Percentiles rank a stretch among this genome's conserved stretches.
phyloP scores from a whole-genome alignment of 352 stramenopile genomes.

The Pythium periplocum region DNA sequence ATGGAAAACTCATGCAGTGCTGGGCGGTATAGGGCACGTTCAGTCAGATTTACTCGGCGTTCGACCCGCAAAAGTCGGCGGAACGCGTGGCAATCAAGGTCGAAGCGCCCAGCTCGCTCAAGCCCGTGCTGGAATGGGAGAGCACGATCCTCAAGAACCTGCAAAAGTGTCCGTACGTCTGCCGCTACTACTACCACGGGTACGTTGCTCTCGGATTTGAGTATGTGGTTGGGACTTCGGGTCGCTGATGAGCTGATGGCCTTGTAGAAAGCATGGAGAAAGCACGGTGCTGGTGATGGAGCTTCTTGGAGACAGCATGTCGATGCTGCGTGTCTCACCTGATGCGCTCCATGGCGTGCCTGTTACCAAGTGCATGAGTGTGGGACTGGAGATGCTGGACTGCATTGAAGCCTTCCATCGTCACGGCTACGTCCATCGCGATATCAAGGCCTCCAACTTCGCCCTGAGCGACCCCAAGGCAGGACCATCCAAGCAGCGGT shows the following conservation, averaged over 20 bases:
- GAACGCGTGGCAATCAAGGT: slow-evolving; percentile 84
- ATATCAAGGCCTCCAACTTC: slow-evolving; percentile 90
- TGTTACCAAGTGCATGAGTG: slow-evolving; percentile 57
- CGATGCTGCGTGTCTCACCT: slow-evolving; percentile 74
- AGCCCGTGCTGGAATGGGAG: slow-evolving; percentile 87
- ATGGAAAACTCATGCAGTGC: too few species aligned
- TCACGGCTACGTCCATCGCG: slow-evolving; percentile 83
- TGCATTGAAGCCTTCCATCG: slow-evolving; percentile 84
- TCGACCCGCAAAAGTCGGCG: slow-evolving; percentile 53
- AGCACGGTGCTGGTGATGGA: slow-evolving; percentile 88
- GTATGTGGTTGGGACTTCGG: background rate
- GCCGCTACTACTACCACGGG: slow-evolving; percentile 82
- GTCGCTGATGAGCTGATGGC: slow-evolving; percentile 2
- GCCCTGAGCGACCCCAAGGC: slow-evolving; percentile 51
- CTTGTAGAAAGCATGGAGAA: slow-evolving; percentile 63
- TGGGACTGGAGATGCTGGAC: slow-evolving; percentile 84
- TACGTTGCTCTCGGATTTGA: slow-evolving; percentile 8
- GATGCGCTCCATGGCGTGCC: slow-evolving; percentile 79
- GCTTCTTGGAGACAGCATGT: slow-evolving; percentile 85
- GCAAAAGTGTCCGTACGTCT: slow-evolving; percentile 79
- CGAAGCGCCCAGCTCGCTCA: slow-evolving; percentile 79
- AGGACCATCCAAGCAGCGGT: slow-evolving; percentile 22
- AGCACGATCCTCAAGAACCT: slow-evolving; percentile 83
- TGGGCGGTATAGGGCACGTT: slow-evolving; percentile 63
- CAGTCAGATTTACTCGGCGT: slow-evolving; percentile 87